Percentiles rank a stretch among this genome's conserved stretches.
Conservation (phyloP, 2,329 filamentous ascomycete species). For the Pochonia chlamydosporia region DNA sequence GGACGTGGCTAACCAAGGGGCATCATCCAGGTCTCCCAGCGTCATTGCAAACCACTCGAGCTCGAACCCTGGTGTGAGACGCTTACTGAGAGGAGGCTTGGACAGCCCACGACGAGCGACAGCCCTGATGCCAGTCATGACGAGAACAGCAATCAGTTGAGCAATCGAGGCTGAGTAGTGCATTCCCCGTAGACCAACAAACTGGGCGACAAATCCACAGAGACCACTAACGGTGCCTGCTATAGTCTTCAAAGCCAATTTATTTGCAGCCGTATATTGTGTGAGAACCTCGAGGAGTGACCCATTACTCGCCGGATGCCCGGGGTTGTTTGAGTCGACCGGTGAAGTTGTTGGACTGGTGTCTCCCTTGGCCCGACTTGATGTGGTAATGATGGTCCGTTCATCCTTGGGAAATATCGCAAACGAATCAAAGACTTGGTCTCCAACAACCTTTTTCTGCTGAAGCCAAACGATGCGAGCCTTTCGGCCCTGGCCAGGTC, state of each 20-base stretch:
- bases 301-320: too few species aligned
- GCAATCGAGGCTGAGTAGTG: too few species aligned
- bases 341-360: neutral
- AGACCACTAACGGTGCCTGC: constrained; percentile 13
- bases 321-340: neutral
- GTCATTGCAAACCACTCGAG: neutral
- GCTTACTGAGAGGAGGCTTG: neutral
- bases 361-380: neutral
- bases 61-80: neutral
- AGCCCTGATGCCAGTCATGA: too few species aligned
- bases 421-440: neutral
- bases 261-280: too few species aligned
- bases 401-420: neutral
- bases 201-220: constrained; percentile 21
- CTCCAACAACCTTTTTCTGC: neutral
- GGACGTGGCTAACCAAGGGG: neutral
- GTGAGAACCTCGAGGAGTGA: too few species aligned
- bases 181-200: too few species aligned
- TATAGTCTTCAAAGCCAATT: constrained; percentile 12
- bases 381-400: neutral
- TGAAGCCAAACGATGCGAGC: constrained; percentile 24
- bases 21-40: neutral
- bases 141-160: too few species aligned
- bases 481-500: neutral
- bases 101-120: neutral